phyloP scores from a whole-genome alignment of 208 protist species.

The Histomonas meleagridis region DNA sequence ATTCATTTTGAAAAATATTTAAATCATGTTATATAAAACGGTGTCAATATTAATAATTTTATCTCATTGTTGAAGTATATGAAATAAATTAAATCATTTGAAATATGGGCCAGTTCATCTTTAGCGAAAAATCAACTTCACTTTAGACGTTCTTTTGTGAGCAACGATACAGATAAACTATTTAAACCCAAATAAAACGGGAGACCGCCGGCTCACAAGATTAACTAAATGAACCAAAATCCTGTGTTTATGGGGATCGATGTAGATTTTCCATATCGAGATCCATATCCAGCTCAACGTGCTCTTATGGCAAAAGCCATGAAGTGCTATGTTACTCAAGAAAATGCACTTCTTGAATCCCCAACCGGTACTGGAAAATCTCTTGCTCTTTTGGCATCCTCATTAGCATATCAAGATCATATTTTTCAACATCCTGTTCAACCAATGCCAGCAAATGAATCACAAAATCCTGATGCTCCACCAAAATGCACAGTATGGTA shows the following conservation, averaged over 20 bases:
- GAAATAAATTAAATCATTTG: too few species aligned
- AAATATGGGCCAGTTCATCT: too few species aligned
- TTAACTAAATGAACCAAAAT: too few species aligned
- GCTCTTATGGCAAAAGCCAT: not conserved
- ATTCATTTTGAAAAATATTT: too few species aligned
- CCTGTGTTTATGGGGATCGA: not conserved
- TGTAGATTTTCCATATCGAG: not conserved
- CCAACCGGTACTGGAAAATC: slow-evolving; percentile 26
- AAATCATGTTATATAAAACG: too few species aligned
- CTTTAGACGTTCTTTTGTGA: too few species aligned
- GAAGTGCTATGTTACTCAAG: not conserved
- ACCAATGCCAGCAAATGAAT: not conserved
- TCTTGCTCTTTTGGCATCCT: not conserved
- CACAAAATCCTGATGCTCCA: not conserved
- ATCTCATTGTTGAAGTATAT: too few species aligned
- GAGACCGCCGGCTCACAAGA: too few species aligned
- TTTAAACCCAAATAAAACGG: too few species aligned
- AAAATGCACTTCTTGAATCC: slow-evolving; percentile 24
- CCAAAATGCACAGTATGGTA: not conserved
- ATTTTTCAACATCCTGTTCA: not conserved
- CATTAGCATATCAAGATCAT: not conserved
- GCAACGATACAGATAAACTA: too few species aligned
- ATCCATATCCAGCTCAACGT: not conserved
- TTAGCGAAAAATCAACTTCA: too few species aligned
- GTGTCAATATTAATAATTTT: too few species aligned